Base-by-base conservation (phyloP, 352 stramenopile species). In the Pythium insidiosum region DNA sequence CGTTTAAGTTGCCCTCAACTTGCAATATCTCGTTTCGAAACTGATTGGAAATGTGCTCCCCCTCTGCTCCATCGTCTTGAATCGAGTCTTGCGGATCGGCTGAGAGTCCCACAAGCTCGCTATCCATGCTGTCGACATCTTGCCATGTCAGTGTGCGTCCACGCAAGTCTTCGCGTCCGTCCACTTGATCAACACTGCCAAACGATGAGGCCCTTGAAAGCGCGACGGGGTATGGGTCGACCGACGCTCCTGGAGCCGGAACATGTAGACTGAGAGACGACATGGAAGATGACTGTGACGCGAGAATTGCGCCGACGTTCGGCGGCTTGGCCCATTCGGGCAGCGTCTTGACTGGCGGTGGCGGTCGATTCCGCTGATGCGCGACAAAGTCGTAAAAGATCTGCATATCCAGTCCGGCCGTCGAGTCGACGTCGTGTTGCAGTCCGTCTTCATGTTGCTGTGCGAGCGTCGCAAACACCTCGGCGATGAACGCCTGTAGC, bases 11-110 rank as follows among this genome's bases (percentile, higher is more conserved):
- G 3, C 75, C 68, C 46, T 91, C 78, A 0, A 66, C 69, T 47
- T 91, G 75, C 34, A 88, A 20, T 15, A 91, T 55, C 39, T 91
- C 75, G 35, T 87, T 91, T 9, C 75, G 61, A 35, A 91, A 86
- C 5, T 50, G 50, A 18, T 74, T 70, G 5, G 72, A 73, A 4
- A 58, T 52, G 38, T 68, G 22, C n/a, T 58, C 48, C 1, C 31
- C 43, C 7, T 13, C 50, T 4, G 54, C 35, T 1, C 21, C 40
- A 21, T n/a, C 38, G 18, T 38, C 23, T 2, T 48, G 21, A 29
- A 24, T 24, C 5, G 29, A 38, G 31, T 65, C 58, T 9, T 48
- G 43, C 2, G 60, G 46, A 12, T 59, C 66, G 37, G 64, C 59
- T 2, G 57, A 37, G 6, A 77, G 34, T 1, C 58, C 63, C 0